Evolutionary conservation across 306 rosid genomes (phyloP), one percentile per base, ranked within the genome.

Genomic region (Styphnolobium japonicum): DNA sequence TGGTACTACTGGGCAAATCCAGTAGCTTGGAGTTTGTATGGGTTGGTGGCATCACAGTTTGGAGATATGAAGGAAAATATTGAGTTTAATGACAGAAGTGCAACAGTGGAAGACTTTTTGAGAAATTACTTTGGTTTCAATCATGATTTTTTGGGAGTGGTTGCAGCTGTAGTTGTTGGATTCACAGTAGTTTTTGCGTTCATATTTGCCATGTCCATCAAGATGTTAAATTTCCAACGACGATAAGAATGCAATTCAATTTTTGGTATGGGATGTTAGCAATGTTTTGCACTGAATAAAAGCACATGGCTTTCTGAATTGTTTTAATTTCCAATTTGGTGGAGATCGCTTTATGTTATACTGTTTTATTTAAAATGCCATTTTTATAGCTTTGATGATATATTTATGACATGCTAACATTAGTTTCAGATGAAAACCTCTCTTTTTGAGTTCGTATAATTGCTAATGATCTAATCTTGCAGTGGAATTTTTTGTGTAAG

Each of bases 1-100:
- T 80, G 83, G 83, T 62, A n/a, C 39, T n/a, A 51, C 62, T 71
- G 73, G 79, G 58, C 53, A 46, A 43, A 85, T 76, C 89, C 89
- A 27, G 61, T 78, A 10, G 83, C 85, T 51, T 86, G 87, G 89
- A 83, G 61, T 73, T 73, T 86, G 80, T 83, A 86, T 61, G 89
- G 89, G 27, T 53, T 87, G 85, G 84, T 85, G 46, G 12, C 75
- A 27, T 87, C 90, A 51, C 90, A 87, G 29, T 87, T 25, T 73
- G 88, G 88, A 73, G 86, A 87, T 75, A 15, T 81, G 6, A 51
- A 72, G 23, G 79, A 70, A 46, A 9, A 1, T 4, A 12, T 57
- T 15, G 58, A 75, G 3, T 57, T 15, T 34, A 37, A 23, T 46
- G 85, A 53, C 43, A 43, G 2, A 46, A 52, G 31, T 36, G 9